A percentile compares a stretch with the other conserved stretches of the same genome.
These are phyloP conservation scores for Arachis monticola DNA, from an alignment of 331 rosid genomes.

Conservation along the genomic window DNA sequence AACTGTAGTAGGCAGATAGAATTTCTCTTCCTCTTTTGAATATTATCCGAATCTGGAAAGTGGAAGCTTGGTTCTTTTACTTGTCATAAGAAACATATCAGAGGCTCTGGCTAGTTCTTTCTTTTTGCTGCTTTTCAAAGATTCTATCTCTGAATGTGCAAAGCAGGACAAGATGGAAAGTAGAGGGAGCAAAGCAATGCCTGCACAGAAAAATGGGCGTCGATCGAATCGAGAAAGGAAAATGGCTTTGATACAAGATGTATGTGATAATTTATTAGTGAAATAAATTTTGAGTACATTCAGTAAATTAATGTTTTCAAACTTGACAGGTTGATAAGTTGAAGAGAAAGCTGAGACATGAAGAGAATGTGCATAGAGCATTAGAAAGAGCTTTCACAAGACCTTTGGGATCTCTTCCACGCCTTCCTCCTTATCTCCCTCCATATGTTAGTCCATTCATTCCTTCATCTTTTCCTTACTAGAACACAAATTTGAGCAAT, in stretches of 20 bases:
- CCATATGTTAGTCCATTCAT: slow-evolving; percentile 60
- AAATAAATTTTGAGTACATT: not conserved
- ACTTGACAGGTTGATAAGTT: slow-evolving; percentile 76
- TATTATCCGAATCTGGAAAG: slow-evolving; percentile 47
- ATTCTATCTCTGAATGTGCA: slow-evolving; percentile 41
- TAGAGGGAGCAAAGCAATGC: slow-evolving; percentile 52
- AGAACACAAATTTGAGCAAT: too few relatives aligned
- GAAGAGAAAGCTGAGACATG: slow-evolving; percentile 96
- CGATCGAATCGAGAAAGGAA: slow-evolving; percentile 70
- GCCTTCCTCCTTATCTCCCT: slow-evolving; percentile 99
- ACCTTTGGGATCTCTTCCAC: slow-evolving; percentile 94
- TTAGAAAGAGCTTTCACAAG: slow-evolving; percentile 92
- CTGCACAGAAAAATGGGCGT: slow-evolving; percentile 60
- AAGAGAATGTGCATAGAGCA: slow-evolving; percentile 92
- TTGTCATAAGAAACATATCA: too few relatives aligned
- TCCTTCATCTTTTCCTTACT: too few relatives aligned
- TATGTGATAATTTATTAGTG: slow-evolving; percentile 20
- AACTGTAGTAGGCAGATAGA: not conserved
- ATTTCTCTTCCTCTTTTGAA: slow-evolving; percentile 14
- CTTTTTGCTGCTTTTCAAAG: slow-evolving; percentile 26
- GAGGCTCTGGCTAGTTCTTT: too few relatives aligned
- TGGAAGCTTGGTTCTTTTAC: too few relatives aligned
- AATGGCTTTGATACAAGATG: slow-evolving; percentile 85
- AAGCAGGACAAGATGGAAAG: slow-evolving; percentile 75
- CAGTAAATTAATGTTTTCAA: slow-evolving; percentile 7